phyloP scores from a whole-genome alignment of 2,329 filamentous ascomycete genomes.

The Emmonsiellopsis sp. region DNA sequence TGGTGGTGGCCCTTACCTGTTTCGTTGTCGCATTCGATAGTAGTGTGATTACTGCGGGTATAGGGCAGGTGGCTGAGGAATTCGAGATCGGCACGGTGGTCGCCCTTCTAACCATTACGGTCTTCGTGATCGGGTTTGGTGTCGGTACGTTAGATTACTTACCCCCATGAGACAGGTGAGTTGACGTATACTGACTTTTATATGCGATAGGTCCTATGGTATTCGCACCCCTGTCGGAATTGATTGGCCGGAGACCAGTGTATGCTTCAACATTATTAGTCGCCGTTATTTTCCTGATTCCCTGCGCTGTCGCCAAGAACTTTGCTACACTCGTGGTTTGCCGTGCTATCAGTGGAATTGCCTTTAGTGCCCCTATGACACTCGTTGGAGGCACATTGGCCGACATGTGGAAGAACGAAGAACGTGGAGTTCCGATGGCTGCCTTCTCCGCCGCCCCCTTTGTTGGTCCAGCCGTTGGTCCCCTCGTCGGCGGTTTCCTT shows the following conservation, averaged over 20 bases:
- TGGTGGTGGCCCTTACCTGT: conserved; percentile 69
- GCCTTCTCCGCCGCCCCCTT: conserved; percentile 78
- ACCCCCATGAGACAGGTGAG: background rate
- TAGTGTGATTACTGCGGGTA: conserved; percentile 68
- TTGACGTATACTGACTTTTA: conserved; percentile 3
- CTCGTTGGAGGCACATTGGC: conserved; percentile 74
- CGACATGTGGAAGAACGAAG: conserved; percentile 76
- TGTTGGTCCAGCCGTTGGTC: conserved; percentile 68
- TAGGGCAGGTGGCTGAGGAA: conserved; percentile 52
- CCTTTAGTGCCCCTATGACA: conserved; percentile 80
- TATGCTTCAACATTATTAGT: conserved; percentile 60
- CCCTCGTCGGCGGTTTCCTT: conserved; percentile 68
- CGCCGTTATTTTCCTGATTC: conserved; percentile 71
- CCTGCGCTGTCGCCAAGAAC: conserved; percentile 67
- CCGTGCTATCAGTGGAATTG: conserved; percentile 70
- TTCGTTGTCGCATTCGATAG: conserved; percentile 66
- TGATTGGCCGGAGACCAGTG: conserved; percentile 62
- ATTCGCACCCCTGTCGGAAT: conserved; percentile 70
- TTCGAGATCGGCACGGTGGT: conserved; percentile 67
- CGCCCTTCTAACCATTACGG: conserved; percentile 59
- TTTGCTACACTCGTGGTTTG: conserved; percentile 68
- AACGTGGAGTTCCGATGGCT: conserved; percentile 79
- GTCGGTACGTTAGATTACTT: conserved; percentile 45
- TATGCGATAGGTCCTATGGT: conserved; percentile 55
- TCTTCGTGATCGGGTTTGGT: conserved; percentile 77